Conservation (phyloP, 192 early-diverging fungal genomes). For the Coemansia sp. region DNA sequence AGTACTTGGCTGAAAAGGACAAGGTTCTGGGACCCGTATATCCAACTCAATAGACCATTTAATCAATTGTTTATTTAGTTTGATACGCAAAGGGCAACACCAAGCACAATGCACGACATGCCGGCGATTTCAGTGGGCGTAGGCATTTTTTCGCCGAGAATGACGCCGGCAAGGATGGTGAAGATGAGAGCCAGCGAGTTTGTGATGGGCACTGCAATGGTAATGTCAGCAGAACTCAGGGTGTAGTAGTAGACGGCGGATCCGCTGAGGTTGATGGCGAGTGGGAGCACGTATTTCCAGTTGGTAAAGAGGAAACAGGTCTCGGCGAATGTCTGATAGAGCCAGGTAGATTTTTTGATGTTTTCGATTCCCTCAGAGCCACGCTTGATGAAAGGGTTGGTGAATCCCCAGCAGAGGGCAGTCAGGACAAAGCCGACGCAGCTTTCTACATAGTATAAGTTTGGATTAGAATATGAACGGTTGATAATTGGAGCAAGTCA, state of each 20-base stretch:
- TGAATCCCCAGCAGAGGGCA: conserved; percentile 91
- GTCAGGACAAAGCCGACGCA: conserved; percentile 58
- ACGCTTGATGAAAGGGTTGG: conserved; percentile 93
- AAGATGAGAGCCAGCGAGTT: conserved; percentile 89
- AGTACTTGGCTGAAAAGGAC: conserved; percentile 43
- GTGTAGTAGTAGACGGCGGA: conserved; percentile 93
- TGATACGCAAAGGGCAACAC: conserved; percentile 66
- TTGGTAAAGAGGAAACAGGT: conserved; percentile 73
- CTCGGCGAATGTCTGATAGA: conserved; percentile 60
- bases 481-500: not conserved
- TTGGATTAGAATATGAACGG: not conserved
- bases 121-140: conserved; percentile 60
- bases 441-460: conserved; percentile 24
- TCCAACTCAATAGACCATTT: not conserved
- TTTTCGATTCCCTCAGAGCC: conserved; percentile 78
- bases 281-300: conserved; percentile 88
- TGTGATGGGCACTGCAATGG: conserved; percentile 87
- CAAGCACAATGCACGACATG: conserved; percentile 65
- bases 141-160: conserved; percentile 76
- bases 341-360: conserved; percentile 61
- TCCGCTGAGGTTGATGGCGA: conserved; percentile 86
- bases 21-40: conserved; percentile 17
- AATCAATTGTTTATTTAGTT: conserved; percentile 7
- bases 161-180: conserved; percentile 72
- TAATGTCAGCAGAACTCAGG: conserved; percentile 76